Evolutionary conservation across 768 basidiomycete species (phyloP).

Genomic region (Amanita rimosa): DNA sequence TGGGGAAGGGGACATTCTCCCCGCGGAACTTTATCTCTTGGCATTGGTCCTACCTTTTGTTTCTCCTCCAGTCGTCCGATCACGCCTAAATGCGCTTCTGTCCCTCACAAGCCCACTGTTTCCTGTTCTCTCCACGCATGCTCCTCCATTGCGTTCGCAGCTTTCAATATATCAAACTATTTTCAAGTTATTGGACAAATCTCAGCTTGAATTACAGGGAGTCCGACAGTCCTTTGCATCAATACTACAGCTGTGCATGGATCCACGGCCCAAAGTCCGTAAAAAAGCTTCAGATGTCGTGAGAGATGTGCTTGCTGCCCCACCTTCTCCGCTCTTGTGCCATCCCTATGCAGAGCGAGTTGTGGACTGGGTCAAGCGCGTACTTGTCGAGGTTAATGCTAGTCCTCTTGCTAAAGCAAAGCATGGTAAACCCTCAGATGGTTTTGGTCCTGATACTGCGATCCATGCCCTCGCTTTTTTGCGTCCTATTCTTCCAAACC

Average conservation of each 20-base stretch:
- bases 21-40: slow-evolving; percentile 77
- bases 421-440: slow-evolving; percentile 37
- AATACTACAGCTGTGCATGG: slow-evolving; percentile 71
- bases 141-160: slow-evolving; percentile 81
- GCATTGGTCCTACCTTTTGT: slow-evolving; percentile 72
- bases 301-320: slow-evolving; percentile 60
- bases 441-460: slow-evolving; percentile 57
- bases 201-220: slow-evolving; percentile 54
- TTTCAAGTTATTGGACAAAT: slow-evolving; percentile 57
- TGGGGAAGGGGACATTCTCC: slow-evolving; percentile 65
- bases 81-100: slow-evolving; percentile 62
- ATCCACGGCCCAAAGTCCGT: slow-evolving; percentile 89
- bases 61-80: slow-evolving; percentile 65
- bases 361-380: slow-evolving; percentile 64
- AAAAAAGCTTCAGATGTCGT: slow-evolving; percentile 84
- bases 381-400: slow-evolving; percentile 53
- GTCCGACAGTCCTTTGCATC: slow-evolving; percentile 80
- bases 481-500: slow-evolving; percentile 43
- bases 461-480: slow-evolving; percentile 71
- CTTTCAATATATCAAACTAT: slow-evolving; percentile 64
- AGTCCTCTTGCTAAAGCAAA: slow-evolving; percentile 54
- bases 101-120: slow-evolving; percentile 73
- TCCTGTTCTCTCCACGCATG: slow-evolving; percentile 47
- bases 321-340: slow-evolving; percentile 61
- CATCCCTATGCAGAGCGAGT: slow-evolving; percentile 86